Conservation (phyloP, 225 moss, liverwort and hornwort genomes). For the Pseudoscleropodium purum region DNA sequence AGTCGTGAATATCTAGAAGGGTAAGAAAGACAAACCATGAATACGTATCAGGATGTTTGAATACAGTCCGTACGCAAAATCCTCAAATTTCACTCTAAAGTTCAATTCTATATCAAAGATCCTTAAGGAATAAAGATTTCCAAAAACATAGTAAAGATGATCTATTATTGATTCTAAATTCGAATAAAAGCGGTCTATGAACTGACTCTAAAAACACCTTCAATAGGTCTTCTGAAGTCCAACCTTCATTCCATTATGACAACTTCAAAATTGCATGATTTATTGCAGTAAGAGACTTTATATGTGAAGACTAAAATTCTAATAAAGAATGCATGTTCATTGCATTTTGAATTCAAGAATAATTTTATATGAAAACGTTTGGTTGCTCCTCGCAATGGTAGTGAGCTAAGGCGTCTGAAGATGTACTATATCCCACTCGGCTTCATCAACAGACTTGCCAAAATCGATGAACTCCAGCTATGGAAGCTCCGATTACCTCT, state of each 20-base stretch:
- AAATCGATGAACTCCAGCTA: no score
- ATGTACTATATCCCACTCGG: no score
- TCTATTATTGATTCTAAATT: neutral
- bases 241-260: neutral
- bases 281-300: neutral
- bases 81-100: neutral
- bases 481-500: no score
- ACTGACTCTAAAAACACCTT: neutral
- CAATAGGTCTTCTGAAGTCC: neutral
- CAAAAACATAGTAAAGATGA: neutral
- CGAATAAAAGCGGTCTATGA: neutral
- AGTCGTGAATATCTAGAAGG: neutral
- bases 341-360: no score
- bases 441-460: slow-evolving; percentile 3
- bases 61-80: neutral
- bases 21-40: neutral
- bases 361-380: no score
- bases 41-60: neutral
- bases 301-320: no score
- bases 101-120: neutral
- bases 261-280: neutral
- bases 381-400: no score
- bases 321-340: no score
- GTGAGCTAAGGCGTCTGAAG: no score
- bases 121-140: neutral